Base-by-base conservation (phyloP, 2,329 filamentous ascomycete genomes). In the Xylariomycetidae sp. region DNA sequence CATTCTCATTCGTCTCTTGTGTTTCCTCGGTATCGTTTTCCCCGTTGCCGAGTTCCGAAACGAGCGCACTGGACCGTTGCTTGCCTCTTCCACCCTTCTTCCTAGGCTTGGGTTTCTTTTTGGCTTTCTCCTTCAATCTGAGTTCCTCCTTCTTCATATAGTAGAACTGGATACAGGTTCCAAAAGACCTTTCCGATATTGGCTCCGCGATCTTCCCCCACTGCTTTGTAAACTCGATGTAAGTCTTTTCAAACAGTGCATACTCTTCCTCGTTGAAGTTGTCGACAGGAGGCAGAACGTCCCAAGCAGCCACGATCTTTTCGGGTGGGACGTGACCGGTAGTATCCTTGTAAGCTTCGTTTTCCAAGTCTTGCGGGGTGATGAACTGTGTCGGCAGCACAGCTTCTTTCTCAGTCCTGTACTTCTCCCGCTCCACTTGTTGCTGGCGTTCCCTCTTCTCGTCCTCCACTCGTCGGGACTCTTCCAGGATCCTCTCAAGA, bases 131-230 rank as follows among this genome's bases (percentile, higher is more conserved):
- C 56, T 89, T 88, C 40, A 89, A 80, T 42, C 85, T 81, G 26
- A 80, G 74, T 29, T 80, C 72, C 62, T 82, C 83, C 62, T 80
- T 92, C 54, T 82, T 85, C 42, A 85, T 70, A 58, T 92, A 92
- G 60, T 92, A 92, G 58, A 89, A 88, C 53, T 88, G 82, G 47
- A 92, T 92, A 58, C 83, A 88, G 29, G 85, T 77, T 44, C 83
- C 82, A 58, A 87, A 88, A 49, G 85, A 80, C 16, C 85, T 77
- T 18, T 73, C 69, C 1, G 74, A 72, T 5, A 90, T 63, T 16
- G 71, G 70, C 38, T 83, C 77, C 5, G 85, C 82, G 37, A 92
- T 80, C 48, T 77, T 80, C 36, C 84, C 83, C 84, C 85, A 92
- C 51, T 88, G 85, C 67, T 92, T 92, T 0, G 85, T 83, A 37